Base-by-base conservation (phyloP, 306 rosid species). In the Vachellia pachyceras region DNA sequence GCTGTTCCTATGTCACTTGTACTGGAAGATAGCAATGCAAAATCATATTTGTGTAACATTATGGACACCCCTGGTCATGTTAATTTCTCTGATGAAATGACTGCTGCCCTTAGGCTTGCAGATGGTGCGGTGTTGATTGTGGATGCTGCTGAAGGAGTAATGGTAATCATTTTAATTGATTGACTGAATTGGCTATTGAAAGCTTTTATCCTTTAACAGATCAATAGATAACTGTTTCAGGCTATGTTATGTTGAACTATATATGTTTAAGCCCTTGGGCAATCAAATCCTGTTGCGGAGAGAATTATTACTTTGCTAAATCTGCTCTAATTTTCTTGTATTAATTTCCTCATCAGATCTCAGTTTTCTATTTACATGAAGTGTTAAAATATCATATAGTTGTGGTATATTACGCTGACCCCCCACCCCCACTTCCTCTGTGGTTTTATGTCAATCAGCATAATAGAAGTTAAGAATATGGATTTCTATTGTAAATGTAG, bases 1-100 rank as follows among this genome's bases (percentile, higher is more conserved):
- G 90, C 97, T 0, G 90, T 95, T 84, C 99, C 99, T 1, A 93
- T 95, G 99, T 88, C 99, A 0, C 96, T 95, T 60, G 99, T 95
- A 42, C 92, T 95, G 3, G 99, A 95, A 85, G 99, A 95, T 80
- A 86, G 94, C 80, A 93, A 87, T 61, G 86, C 98, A 0, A 95
- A 95, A 84, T 93, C 98, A 0, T 95, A 90, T 85, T 79, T 95
- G 80, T 95, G 99, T 78, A 95, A 95, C 70, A 77, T 95, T 58
- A 93, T 95, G 94, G 98, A 95, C 61, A 88, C 97, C 0, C 99
- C 99, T 54, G 99, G 99, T 25, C 99, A 95, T 88, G 95, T 92
- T 58, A 95, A 95, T 60, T 95, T 95, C 85, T 95, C 99, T 20
- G 99, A 93, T 75, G 99, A 95, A 82, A 93, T 95, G 98, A 93